phyloP scores from a whole-genome alignment of 768 basidiomycete genomes.

The Galerina sulciceps region DNA sequence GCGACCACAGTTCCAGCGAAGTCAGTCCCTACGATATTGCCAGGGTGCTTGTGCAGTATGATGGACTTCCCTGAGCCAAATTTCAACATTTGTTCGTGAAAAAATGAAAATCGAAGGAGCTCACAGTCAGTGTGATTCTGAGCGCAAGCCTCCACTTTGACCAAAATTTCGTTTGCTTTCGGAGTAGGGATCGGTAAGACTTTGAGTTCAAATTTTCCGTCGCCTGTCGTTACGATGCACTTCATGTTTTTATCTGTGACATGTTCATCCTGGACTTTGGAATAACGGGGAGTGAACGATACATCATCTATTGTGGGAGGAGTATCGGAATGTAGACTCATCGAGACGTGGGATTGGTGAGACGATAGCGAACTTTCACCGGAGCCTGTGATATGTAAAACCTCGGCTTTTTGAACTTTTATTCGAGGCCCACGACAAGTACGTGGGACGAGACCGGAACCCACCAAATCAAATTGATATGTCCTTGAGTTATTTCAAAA shows the following conservation, averaged over 20 bases:
- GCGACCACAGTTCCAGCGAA: constrained; percentile 24
- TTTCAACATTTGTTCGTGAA: not conserved
- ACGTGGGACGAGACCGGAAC: constrained; percentile 3
- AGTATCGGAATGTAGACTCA: not conserved
- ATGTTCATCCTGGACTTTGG: constrained; percentile 1
- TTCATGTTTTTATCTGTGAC: constrained; percentile 25
- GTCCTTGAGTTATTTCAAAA: too few relatives aligned
- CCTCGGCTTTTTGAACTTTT: constrained; percentile 1
- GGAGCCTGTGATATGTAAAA: not conserved
- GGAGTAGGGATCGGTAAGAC: constrained; percentile 15
- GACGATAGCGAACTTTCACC: not conserved
- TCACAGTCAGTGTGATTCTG: constrained; percentile 31
- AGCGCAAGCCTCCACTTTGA: constrained; percentile 26
- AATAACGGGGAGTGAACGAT: not conserved
- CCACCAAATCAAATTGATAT: too few relatives aligned
- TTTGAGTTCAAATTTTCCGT: constrained; percentile 20
- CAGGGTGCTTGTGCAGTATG: constrained; percentile 14
- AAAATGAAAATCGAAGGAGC: constrained; percentile 2
- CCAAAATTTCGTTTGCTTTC: constrained; percentile 19
- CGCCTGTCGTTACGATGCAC: constrained; percentile 24
- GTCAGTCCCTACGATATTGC: constrained; percentile 27
- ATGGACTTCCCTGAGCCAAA: constrained; percentile 19
- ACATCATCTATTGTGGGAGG: not conserved
- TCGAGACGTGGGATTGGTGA: not conserved
- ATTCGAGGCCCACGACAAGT: constrained; percentile 1